Evolutionary conservation across 805 yeast species (phyloP), one percentile per base, ranked within the genome.

Genomic region (Candida caryicola): DNA sequence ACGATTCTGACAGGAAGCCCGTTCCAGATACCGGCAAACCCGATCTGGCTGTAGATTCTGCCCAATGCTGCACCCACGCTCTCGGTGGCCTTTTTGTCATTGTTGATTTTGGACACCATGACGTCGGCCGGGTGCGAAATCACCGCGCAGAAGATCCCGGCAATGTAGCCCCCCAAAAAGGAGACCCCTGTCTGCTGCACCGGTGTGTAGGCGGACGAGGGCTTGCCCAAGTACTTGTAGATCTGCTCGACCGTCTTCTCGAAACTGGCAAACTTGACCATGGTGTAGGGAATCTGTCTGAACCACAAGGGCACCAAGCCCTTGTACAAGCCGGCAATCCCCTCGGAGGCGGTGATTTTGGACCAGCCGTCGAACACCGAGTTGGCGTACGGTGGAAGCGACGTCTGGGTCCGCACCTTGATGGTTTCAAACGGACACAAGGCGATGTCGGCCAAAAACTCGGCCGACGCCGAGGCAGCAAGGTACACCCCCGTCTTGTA

Each of bases 41-140:
- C 98, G 55, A 91, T 90, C 54, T 79, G 75, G 39, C 69, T 61
- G 62, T 90, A 91, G 54, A 91, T 90, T 55, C 93, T 78, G 43
- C 64, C 52, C 29, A 85, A 72, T 8, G 95, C 93, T 23, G 69
- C 66, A 19, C 82, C 81, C 53, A 77, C 73, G 4, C 83, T 56
- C 67, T 89, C 95, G 34, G 72, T 73, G 23, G 81, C 74, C 57
- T 63, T 65, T 54, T 77, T 79, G 52, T 80, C 89, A 43, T 83
- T 74, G 60, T 87, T 90, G 55, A 93, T 79, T 74, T 89, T 86
- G 34, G 95, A 85, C 17, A 91, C 98, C 95, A 93, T 82, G 23
- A 91, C 97, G 64, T 91, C 99, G n/a, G 98, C 98, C 15, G 99
- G 99, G 63, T 93, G 97, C 18, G 97, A 90, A 13, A 90, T 93